These are phyloP conservation scores for Pythium phragmiticola DNA, from an alignment of 352 stramenopile genomes.

Conservation along the genomic window DNA sequence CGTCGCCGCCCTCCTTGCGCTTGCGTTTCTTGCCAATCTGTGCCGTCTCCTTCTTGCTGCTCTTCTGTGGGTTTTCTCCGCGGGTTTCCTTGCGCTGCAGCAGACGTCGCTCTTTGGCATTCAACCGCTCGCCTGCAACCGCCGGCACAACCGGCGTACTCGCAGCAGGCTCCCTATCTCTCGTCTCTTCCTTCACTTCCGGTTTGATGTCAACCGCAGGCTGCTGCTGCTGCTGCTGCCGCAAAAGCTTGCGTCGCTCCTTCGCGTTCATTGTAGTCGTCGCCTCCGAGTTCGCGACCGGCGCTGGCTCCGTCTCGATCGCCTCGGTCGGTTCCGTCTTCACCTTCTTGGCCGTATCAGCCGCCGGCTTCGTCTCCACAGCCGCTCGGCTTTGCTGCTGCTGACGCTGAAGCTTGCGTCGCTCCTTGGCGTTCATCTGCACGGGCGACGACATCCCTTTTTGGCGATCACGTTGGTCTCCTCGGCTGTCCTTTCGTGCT, in stretches of 20 bases:
- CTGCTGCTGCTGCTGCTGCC: constrained; percentile 22
- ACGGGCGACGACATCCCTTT: background rate
- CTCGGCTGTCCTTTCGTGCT: constrained; percentile 23
- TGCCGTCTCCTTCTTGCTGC: constrained; percentile 24
- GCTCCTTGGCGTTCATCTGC: constrained; percentile 63
- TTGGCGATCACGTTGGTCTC: background rate
- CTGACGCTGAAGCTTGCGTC: constrained; percentile 45
- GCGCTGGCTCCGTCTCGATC: background rate
- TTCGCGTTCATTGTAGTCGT: constrained; percentile 47
- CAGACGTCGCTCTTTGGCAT: constrained; percentile 58
- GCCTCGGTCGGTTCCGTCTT: no score
- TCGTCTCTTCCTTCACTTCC: constrained; percentile 14
- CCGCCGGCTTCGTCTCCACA: background rate
- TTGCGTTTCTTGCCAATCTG: constrained; percentile 52
- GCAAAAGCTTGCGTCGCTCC: constrained; percentile 44
- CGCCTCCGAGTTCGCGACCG: background rate
- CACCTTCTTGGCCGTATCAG: no score
- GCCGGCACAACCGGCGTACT: background rate
- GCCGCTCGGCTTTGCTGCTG: background rate
- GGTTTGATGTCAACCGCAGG: background rate
- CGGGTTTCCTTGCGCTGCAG: constrained; percentile 45
- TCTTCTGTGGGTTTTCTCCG: constrained; percentile 31
- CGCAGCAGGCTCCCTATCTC: background rate
- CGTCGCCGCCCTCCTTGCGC: constrained; percentile 33
- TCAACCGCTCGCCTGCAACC: constrained; percentile 27